Percentiles rank a stretch among this genome's conserved stretches.
phyloP scores from a whole-genome alignment of 345 rosid species.

The Gossypium australe region DNA sequence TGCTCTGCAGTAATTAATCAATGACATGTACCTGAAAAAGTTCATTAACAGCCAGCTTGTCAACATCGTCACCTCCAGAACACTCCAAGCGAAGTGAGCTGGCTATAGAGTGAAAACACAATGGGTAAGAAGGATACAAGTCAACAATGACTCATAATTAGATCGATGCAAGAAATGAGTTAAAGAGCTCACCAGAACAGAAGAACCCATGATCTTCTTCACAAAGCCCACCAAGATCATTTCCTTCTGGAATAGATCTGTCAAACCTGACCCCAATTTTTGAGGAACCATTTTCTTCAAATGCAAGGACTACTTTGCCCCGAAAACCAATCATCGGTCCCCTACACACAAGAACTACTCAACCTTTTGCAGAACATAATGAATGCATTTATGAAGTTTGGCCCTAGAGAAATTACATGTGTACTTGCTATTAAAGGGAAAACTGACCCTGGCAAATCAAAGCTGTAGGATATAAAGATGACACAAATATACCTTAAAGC shows the following conservation, averaged over 20 bases:
- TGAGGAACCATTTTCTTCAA: constrained; percentile 81
- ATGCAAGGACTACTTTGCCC: constrained; percentile 87
- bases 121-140: not conserved
- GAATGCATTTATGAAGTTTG: too few species aligned
- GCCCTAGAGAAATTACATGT: not conserved
- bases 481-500: constrained; percentile 37
- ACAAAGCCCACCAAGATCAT: constrained; percentile 88
- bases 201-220: constrained; percentile 90
- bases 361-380: not conserved
- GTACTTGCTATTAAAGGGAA: not conserved
- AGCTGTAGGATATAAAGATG: not conserved
- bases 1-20: not conserved
- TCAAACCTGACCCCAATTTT: constrained; percentile 96
- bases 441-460: not conserved
- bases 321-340: constrained; percentile 75
- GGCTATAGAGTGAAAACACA: constrained; percentile 1
- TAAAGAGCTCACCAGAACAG: constrained; percentile 56
- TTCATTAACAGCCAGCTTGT: constrained; percentile 74
- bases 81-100: constrained; percentile 62
- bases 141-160: not conserved
- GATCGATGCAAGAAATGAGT: not conserved
- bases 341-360: constrained; percentile 29
- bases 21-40: constrained; percentile 62
- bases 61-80: constrained; percentile 72
- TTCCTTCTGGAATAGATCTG: constrained; percentile 78